Base-by-base conservation (phyloP, 1,139 yeast genomes). In the Yamadazyma aaseri region DNA sequence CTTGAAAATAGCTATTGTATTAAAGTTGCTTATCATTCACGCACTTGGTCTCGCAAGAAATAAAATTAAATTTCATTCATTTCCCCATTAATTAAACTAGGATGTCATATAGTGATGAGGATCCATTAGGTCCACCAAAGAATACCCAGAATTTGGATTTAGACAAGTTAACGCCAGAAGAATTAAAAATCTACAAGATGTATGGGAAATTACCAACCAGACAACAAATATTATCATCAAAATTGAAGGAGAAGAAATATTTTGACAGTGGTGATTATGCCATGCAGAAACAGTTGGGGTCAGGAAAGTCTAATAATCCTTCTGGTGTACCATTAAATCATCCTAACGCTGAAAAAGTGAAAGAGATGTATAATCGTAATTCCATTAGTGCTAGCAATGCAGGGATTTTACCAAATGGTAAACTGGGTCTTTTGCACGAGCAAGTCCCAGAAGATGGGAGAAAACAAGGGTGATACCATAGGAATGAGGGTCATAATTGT, bases 221-320 rank as follows among this genome's bases (percentile, higher is more conserved):
- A 36, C 85, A 85, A 40, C 97, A 90, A 45, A 70, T 92, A 24
- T 73, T 92, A 41, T 75, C 86, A 38, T 79, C 84, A 46, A 87
- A 86, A 58, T 65, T 84, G 47, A 83, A 83, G 57, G 97, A 92
- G 50, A 80, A 96, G 51, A 89, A 89, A 63, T 92, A 84, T 61
- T 94, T 92, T 55, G 99, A 92, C 53, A 86, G 96, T 41, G 98
- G 98, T 15, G 99, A 92, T 61, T 92, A 94, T 57, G 97, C 97
- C 17, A 77, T 92, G 77, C 87, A 86, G 46, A 83, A 89, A 39
- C 74, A 69, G 45, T 47, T 64, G 35, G 70, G 68, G 1, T 18
- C 31, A 10, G 38, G 35, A 11, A 37, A 39, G 15, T 30, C 33
- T n/a, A 49, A 49, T 26, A 41, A 45, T 24, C 33, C 46, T 13